Evolutionary conservation across 768 basidiomycete species (phyloP), one percentile per base, ranked within the genome.

Genomic region (Boletus reticulatus): DNA sequence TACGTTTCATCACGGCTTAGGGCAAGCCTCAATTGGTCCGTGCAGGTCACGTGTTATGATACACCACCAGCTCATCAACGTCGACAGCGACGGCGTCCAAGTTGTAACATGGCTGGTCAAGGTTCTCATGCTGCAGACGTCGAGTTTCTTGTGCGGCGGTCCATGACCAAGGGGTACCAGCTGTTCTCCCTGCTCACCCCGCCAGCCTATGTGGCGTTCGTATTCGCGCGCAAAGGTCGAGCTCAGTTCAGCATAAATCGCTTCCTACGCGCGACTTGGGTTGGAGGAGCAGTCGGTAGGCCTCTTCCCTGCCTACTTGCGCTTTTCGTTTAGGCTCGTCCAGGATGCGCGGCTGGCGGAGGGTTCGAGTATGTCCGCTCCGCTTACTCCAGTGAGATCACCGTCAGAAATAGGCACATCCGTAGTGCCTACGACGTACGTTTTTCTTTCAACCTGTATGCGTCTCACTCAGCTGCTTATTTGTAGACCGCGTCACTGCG

Each of bases 181-280:
- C 57, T 83, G 41, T 74, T 80, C 52, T 90, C 89, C 7, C 61
- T 89, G 27, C 58, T 89, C 41, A 75, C 78, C 1, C 87, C 88
- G 13, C 84, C 87, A 10, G 68, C 76, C 7, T 92, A 91, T 58
- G 69, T 77, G 6, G 77, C 75, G 1, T 79, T 83, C 57, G 67
- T 81, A 12, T 59, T 88, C 34, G 74, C 76, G 34, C 78, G 82
- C 59, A 82, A 78, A 55, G 84, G 87, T 9, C 75, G 80, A 32
- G 69, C 74, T 14, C 76, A 81, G 29, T 72, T 90, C 52, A 80
- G 78, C 8, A 62, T 85, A 39, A 91, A 88, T 62, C 80, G 80
- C 27, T 62, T 85, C 16, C 76, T 92, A 36, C 83, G 88, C 13
- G 84, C 88, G 32, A 87, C 87, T 16, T 91, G 88, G 89, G 63